Conservation (phyloP, 371 early-diverging fungal species). For the Smittium mucronatum region DNA sequence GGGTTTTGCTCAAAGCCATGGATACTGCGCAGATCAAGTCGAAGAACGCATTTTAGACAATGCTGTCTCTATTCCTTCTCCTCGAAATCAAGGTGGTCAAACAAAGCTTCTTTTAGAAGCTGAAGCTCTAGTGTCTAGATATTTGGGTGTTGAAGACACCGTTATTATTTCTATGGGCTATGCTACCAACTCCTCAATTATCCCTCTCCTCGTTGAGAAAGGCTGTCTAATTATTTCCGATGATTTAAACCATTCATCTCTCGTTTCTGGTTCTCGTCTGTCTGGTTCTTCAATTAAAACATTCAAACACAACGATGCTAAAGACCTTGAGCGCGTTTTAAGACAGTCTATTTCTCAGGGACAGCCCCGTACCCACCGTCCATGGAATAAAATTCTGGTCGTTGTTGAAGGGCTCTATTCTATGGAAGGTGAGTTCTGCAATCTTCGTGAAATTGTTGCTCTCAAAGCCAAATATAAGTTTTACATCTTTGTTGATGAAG, state of each 20-base stretch:
- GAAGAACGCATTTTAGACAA: conserved; percentile 48
- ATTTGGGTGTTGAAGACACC: conserved; percentile 88
- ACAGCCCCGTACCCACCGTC: conserved; percentile 95
- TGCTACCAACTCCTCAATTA: conserved; percentile 95
- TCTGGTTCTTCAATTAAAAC: conserved; percentile 91
- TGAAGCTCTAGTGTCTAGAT: conserved; percentile 89
- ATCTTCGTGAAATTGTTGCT: conserved; percentile 79
- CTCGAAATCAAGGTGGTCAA: conserved; percentile 62
- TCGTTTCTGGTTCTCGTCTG: conserved; percentile 91
- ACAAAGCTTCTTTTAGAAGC: conserved; percentile 59
- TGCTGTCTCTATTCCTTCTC: conserved; percentile 52
- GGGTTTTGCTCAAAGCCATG: conserved; percentile 89
- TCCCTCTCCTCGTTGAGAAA: conserved; percentile 87
- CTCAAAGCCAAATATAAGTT: conserved; percentile 96
- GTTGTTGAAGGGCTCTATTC: conserved; percentile 98
- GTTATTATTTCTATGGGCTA: conserved; percentile 97
- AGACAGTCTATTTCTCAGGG: conserved; percentile 94
- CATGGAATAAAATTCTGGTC: conserved; percentile 98
- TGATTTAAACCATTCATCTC: conserved; percentile 94
- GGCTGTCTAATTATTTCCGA: conserved; percentile 93
- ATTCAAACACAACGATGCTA: conserved; percentile 88
- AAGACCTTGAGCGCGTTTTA: conserved; percentile 74
- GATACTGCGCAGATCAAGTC: conserved; percentile 87
- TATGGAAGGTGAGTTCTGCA: conserved; percentile 96
- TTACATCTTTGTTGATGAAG: conserved; percentile 98